Evolutionary conservation across 2,329 filamentous ascomycete species (phyloP).

Genomic region (Phoma sp.): DNA sequence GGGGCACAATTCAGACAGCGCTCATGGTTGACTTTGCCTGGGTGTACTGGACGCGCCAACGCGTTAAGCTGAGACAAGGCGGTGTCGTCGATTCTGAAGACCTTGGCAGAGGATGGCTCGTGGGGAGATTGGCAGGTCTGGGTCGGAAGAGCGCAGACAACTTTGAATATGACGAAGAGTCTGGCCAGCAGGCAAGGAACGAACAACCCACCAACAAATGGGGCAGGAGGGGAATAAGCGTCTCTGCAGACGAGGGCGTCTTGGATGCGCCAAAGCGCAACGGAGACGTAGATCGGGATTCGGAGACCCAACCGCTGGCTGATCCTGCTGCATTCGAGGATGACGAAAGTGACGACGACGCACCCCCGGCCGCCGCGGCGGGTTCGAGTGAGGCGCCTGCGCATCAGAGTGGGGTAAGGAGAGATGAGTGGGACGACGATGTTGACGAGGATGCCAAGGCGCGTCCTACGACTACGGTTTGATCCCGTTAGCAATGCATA

Average conservation of each 20-base stretch:
- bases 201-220: slow-evolving; percentile 54
- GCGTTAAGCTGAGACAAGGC: slow-evolving; percentile 89
- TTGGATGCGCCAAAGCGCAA: slow-evolving; percentile 40
- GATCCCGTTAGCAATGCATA: not conserved
- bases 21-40: slow-evolving; percentile 94
- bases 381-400: slow-evolving; percentile 14
- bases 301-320: slow-evolving; percentile 49
- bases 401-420: slow-evolving; percentile 42
- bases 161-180: slow-evolving; percentile 63
- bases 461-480: slow-evolving; percentile 24
- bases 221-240: slow-evolving; percentile 65
- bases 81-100: slow-evolving; percentile 91
- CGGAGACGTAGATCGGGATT: slow-evolving; percentile 27
- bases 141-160: slow-evolving; percentile 53
- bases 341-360: slow-evolving; percentile 51
- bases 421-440: slow-evolving; percentile 51
- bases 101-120: slow-evolving; percentile 81
- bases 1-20: slow-evolving; percentile 86
- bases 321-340: slow-evolving; percentile 57
- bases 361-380: slow-evolving; percentile 32
- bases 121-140: slow-evolving; percentile 76
- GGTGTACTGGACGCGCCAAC: slow-evolving; percentile 93
- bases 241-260: slow-evolving; percentile 64
- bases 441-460: slow-evolving; percentile 44
- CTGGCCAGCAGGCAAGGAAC: slow-evolving; percentile 48